Evolutionary conservation across 192 early-diverging fungal species (phyloP).

Genomic region (Chytriomyces hyalinus): DNA sequence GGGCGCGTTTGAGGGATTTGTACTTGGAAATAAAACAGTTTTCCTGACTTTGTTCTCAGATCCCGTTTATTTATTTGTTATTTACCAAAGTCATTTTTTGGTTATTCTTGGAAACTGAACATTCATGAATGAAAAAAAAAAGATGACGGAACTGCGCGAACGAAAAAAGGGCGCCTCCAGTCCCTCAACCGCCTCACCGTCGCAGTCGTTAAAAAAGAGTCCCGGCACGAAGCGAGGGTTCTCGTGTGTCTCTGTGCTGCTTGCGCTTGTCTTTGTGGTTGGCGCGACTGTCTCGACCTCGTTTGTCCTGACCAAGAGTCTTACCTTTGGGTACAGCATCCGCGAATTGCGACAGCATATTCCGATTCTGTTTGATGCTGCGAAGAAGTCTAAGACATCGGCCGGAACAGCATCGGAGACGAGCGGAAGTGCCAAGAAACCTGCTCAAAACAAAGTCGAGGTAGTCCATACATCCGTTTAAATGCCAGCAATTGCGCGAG

Average conservation of each 20-base stretch:
- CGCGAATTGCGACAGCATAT: slow-evolving; percentile 47
- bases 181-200: not conserved
- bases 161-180: not conserved
- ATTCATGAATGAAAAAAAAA: not conserved
- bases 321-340: slow-evolving; percentile 51
- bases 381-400: not conserved
- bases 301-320: slow-evolving; percentile 49
- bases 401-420: not conserved
- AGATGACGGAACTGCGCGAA: slow-evolving; percentile 4
- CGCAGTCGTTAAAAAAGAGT: not conserved
- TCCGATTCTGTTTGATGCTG: slow-evolving; percentile 5
- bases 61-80: too few relatives aligned
- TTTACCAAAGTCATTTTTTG: too few relatives aligned
- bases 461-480: too few relatives aligned
- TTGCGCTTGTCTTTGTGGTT: slow-evolving; percentile 14
- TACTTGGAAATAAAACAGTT: too few relatives aligned
- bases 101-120: too few relatives aligned
- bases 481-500: too few relatives aligned
- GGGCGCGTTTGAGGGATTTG: too few relatives aligned
- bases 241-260: not conserved
- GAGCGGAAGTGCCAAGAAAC: not conserved
- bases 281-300: slow-evolving; percentile 21
- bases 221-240: not conserved
- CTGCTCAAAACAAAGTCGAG: too few relatives aligned
- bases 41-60: too few relatives aligned